A percentile compares a stretch with the other conserved stretches of the same genome.
Evolutionary conservation across 768 basidiomycete genomes (phyloP).

Genomic region (Panaeolus cyanescens): DNA sequence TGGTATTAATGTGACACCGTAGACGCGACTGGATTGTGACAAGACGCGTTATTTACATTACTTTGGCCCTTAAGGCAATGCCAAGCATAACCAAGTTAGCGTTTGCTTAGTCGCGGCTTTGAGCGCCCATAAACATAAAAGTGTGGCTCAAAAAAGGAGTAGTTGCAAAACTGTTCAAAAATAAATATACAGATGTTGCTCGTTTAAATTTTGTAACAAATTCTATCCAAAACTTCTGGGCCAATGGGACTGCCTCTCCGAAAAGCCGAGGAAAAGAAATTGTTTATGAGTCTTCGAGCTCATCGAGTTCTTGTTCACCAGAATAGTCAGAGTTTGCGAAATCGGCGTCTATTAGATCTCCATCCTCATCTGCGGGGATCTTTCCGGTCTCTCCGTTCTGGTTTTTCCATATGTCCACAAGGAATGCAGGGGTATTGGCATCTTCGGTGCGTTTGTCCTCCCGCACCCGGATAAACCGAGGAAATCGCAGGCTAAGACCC

Average conservation of each 20-base stretch:
- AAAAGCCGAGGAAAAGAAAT: background rate
- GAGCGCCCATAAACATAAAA: no score
- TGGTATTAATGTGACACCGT: background rate
- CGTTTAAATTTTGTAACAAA: background rate
- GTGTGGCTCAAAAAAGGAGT: no score
- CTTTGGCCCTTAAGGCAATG: slow-evolving; percentile 15
- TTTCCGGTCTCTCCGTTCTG: slow-evolving; percentile 50
- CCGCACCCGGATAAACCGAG: slow-evolving; percentile 74
- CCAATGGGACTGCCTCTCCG: background rate
- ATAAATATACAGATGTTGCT: background rate
- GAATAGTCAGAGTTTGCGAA: slow-evolving; percentile 19
- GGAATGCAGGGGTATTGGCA: slow-evolving; percentile 71
- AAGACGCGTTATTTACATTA: slow-evolving; percentile 25
- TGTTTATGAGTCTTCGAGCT: background rate
- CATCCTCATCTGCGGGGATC: slow-evolving; percentile 49
- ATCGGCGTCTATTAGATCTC: slow-evolving; percentile 61
- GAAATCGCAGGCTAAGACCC: slow-evolving; percentile 86
- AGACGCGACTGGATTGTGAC: slow-evolving; percentile 4
- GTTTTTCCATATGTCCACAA: slow-evolving; percentile 67
- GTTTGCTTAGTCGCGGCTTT: no score
- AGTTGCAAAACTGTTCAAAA: no score
- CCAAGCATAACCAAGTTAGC: no score
- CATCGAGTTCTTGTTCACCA: background rate
- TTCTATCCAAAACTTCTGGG: background rate
- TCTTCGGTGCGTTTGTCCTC: slow-evolving; percentile 75